Evolutionary conservation across 345 rosid genomes (phyloP), one percentile per base, ranked within the genome.

Genomic region (Iberis pinnata): DNA sequence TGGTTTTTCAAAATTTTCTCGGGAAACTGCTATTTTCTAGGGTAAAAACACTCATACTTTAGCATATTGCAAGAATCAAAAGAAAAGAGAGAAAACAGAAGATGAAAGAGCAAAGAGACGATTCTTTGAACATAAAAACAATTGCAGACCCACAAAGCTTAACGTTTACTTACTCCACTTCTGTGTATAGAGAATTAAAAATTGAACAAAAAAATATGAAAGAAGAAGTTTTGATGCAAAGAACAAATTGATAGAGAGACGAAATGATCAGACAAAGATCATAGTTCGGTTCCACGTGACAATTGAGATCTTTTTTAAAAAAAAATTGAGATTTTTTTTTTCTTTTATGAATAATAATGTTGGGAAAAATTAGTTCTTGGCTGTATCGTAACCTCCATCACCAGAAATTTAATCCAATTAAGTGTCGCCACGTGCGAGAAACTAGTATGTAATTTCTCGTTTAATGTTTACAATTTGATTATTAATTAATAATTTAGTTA

Each of bases 11-110:
- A 64, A 47, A 9, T 12, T 48, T 39, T 47, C 68, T 63, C 54
- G 68, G 67, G 68, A 45, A 63, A 53, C 60, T 45, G 68, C 39
- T 16, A 53, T 27, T 65, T 65, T 57, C 63, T 50, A 59, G 64
- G 64, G 57, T 6, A 40, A 64, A 56, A 64, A 63, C 24, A 56
- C 56, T 18, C 40, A 3, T 19, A 44, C 52, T 65, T 56, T 47
- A 9, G 33, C 43, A 39, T 12, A n/a, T 44, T 44, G 44, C 36
- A 12, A 54, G 58, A 49, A 56, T 33, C 20, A 33, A 49, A 64
- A n/a, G 36, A 32, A 40, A 27, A 31, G 33, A 65, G 52, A 65
- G 32, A 37, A 22, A 32, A 39, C 51, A 49, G 52, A 48, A 40
- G 16, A 56, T 55, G 36, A 39, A 52, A 38, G 37, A 49, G 36